phyloP scores from a whole-genome alignment of 495 filamentous ascomycete genomes.

The Aspergillus panamensis region DNA sequence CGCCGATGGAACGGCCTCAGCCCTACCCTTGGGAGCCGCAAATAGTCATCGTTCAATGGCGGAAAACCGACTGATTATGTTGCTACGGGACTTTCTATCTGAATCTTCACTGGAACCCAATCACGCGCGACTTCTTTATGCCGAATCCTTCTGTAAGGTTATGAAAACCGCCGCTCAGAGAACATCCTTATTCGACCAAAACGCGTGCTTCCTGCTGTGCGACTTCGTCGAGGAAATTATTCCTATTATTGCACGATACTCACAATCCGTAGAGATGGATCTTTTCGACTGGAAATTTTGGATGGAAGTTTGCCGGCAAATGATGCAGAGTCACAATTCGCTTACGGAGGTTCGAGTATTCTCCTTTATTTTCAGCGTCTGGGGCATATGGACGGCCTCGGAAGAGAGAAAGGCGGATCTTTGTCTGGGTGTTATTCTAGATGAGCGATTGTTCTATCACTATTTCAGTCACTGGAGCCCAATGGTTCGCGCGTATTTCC shows the following conservation, averaged over 20 bases:
- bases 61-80: constrained; percentile 84
- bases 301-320: constrained; percentile 77
- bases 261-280: constrained; percentile 43
- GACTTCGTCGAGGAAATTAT: constrained; percentile 86
- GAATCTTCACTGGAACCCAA: constrained; percentile 57
- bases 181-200: constrained; percentile 80
- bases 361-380: constrained; percentile 78
- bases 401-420: constrained; percentile 65
- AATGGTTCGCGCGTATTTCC: constrained; percentile 95
- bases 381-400: constrained; percentile 68
- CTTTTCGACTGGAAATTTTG: constrained; percentile 83
- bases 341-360: constrained; percentile 90
- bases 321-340: constrained; percentile 85
- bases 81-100: constrained; percentile 81
- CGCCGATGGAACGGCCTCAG: constrained; percentile 65
- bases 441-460: constrained; percentile 71
- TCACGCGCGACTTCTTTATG: constrained; percentile 65
- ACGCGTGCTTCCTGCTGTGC: constrained; percentile 86
- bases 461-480: constrained; percentile 98
- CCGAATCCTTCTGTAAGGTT: constrained; percentile 69
- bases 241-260: constrained; percentile 56
- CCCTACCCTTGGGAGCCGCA: constrained; percentile 59
- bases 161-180: constrained; percentile 69
- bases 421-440: constrained; percentile 78
- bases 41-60: constrained; percentile 82